Base-by-base conservation (phyloP, 1,139 yeast species). In the Taphrina pruni region DNA sequence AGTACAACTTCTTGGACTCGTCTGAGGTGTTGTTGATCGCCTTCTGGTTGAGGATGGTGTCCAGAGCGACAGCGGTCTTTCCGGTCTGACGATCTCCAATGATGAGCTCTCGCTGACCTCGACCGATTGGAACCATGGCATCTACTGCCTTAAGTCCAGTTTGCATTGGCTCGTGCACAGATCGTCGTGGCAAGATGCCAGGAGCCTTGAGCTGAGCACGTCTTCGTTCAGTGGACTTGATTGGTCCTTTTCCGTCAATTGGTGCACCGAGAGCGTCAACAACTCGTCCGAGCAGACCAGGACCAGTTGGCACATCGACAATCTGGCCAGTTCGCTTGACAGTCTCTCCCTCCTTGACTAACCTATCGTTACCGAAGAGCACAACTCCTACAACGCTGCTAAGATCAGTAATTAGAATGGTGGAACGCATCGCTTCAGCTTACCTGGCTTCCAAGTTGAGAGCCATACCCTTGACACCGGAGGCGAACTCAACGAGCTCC, bases 41-140 rank as follows among this genome's bases (percentile, higher is more conserved):
- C 91, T 93, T 94, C 86, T 94, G 99, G 87, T 94, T 94, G 81
- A 94, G 88, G 81, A 94, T 94, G 84, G 99, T 88, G 84, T 94
- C 99, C 78, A 94, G 83, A 78, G 98, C 99, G 78, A 94, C 97
- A 76, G 98, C 97, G 80, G 99, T 94, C 88, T 94, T 94, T 89
- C 99, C 99, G 78, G 99, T 94, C 87, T 94, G 99, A 88, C 99
- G 94, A 84, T 94, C 99, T 89, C 99, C 99, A 81, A 94, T 94
- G 81, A 94, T 94, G 90, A 94, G 86, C 87, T 94, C 99, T 90
- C 99, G 95, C 86, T 94, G 99, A 82, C 99, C 99, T 89, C 99
- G 95, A 81, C 99, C 99, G 79, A 94, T 84, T 83, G 99, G 99
- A 83, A 94, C 99, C 80, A 94, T 89, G 80, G 99, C 96, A 82